Percentiles rank a stretch among this genome's conserved stretches.
phyloP scores from a whole-genome alignment of 495 filamentous ascomycete genomes.

The Melanomma pulvis-pyrius region DNA sequence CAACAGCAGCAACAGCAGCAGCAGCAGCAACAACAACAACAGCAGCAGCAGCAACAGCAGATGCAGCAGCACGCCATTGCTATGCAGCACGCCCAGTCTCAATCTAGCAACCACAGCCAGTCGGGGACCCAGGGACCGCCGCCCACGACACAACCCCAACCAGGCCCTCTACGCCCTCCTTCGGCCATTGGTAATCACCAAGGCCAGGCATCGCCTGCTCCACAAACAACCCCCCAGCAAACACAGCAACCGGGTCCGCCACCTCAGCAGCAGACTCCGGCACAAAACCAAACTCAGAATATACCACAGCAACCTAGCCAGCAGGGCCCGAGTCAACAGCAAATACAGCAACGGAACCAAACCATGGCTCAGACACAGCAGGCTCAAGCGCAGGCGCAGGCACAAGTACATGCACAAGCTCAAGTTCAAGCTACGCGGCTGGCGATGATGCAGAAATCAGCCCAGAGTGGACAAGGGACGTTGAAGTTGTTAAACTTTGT shows the following conservation, averaged over 20 bases:
- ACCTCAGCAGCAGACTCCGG: constrained; percentile 51
- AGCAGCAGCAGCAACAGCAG: constrained; percentile 34
- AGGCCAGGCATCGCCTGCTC: constrained; percentile 34
- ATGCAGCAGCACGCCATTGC: constrained; percentile 50
- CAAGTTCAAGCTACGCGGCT: constrained; percentile 14
- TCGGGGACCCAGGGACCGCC: constrained; percentile 35
- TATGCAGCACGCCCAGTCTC: constrained; percentile 45
- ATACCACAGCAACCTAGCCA: constrained; percentile 46
- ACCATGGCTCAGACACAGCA: constrained; percentile 13
- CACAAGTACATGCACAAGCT: constrained; percentile 4
- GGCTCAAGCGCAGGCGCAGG: background rate
- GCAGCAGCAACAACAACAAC: constrained; percentile 35
- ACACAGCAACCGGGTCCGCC: constrained; percentile 48
- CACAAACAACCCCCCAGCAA: constrained; percentile 37
- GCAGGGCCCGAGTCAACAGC: constrained; percentile 35
- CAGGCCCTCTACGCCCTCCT: constrained; percentile 33
- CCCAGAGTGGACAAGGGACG: constrained; percentile 54
- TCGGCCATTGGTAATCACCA: constrained; percentile 36
- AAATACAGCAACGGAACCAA: constrained; percentile 23
- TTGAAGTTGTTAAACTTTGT: constrained; percentile 69
- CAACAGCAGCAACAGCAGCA: constrained; percentile 34
- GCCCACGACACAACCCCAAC: constrained; percentile 34
- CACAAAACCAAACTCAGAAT: constrained; percentile 46
- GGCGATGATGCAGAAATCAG: constrained; percentile 30
- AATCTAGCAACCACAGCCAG: constrained; percentile 44